Base-by-base conservation (phyloP, 192 early-diverging fungal species). In the Podila horticola region DNA sequence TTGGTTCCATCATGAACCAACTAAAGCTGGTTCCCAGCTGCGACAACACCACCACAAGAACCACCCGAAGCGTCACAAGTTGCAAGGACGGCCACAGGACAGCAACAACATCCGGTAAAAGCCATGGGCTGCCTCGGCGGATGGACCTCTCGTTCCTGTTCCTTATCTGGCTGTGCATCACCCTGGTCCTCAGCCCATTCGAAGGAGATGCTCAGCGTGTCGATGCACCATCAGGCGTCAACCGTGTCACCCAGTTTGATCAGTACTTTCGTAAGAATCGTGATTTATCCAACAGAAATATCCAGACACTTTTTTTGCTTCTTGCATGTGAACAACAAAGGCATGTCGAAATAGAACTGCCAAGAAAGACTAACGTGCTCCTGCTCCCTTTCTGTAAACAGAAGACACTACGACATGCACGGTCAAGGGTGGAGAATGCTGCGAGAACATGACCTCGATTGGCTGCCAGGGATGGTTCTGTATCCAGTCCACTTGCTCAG, bases 391-490 rank as follows among this genome's bases (percentile, higher is more conserved):
- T n/a, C 12, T 62, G 13, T 62, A 17, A 13, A 64, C 13, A 64
- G 31, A 5, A 11, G 38, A 28, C 13, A 19, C 60, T 31, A 62
- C 4, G 2, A 19, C 9, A 5, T 81, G 77, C 48, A 69, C 71
- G 4, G 62, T 73, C 20, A 71, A 55, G 4, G 71, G 71, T 64
- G 77, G 67, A 49, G 71, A 64, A 66, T 81, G 77, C 45, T 81
- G 77, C 26, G 64, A 52, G 7, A 34, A 69, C 28, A 72, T 52
- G 59, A 58, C 55, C 28, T 68, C 77, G n/a, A 33, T 81, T 9
- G 71, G 29, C 15, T 81, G 77, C 24, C 77, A 81, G 36, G 77
- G 77, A n/a, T 81, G 77, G 77, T 81, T 73, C 58, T 81, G 77
- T 69, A 73, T 81, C 28, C 22, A 29, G 3, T 31, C 33, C 20